phyloP scores from a whole-genome alignment of 306 rosid genomes.

The Senna siamea region DNA sequence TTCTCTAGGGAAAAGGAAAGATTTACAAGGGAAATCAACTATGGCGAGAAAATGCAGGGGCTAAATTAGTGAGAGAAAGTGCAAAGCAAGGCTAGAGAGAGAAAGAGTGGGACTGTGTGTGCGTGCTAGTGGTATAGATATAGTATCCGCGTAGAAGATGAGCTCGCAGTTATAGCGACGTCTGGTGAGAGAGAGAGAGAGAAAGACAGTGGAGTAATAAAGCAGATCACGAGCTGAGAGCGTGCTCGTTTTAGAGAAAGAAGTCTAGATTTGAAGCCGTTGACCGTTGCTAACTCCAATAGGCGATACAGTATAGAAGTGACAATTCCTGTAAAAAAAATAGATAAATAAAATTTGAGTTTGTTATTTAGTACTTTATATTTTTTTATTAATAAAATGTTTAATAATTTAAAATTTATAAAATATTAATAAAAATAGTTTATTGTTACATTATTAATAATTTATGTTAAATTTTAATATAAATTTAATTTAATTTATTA shows the following conservation, averaged over 20 bases:
- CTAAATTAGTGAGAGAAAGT: not conserved
- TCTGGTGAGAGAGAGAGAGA: not conserved
- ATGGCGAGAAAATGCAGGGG: not conserved
- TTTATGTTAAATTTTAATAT: too few relatives aligned
- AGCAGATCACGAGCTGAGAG: slow-evolving; percentile 9
- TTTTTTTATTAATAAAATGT: too few relatives aligned
- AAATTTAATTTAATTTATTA: too few relatives aligned
- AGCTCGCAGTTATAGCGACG: not conserved
- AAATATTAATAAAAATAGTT: too few relatives aligned
- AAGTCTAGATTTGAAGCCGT: too few relatives aligned
- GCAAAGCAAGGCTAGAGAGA: not conserved
- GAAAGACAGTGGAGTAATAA: not conserved
- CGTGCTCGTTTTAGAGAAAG: not conserved
- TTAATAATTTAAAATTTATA: too few relatives aligned
- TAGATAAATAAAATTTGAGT: too few relatives aligned
- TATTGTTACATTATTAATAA: too few relatives aligned
- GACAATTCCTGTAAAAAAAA: too few relatives aligned
- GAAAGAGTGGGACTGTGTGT: not conserved
- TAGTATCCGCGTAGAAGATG: not conserved
- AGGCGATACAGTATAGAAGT: too few relatives aligned
- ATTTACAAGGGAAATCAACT: slow-evolving; percentile 28
- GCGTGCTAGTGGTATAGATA: not conserved
- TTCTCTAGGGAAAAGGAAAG: slow-evolving; percentile 25
- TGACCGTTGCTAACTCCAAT: not conserved
- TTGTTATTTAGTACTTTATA: too few relatives aligned